Conservation (phyloP, 306 rosid species). For the Pachyrhizus erosus region DNA sequence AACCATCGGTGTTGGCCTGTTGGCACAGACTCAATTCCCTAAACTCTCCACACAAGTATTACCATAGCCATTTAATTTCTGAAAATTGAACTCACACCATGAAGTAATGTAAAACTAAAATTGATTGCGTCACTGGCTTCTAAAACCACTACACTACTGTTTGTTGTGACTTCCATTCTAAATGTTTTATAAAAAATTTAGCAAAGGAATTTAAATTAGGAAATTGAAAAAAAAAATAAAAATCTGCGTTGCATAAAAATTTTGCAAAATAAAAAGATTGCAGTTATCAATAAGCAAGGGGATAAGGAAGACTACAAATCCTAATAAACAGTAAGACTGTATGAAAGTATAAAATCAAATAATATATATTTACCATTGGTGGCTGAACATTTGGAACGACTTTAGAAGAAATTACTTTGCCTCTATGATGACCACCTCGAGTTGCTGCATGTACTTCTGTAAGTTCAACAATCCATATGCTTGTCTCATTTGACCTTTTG, state of each 20-base stretch:
- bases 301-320: neutral
- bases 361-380: slow-evolving; percentile 63
- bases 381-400: slow-evolving; percentile 81
- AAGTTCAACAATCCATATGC: slow-evolving; percentile 73
- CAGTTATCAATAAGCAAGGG: slow-evolving; percentile 8
- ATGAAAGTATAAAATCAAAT: neutral
- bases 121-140: neutral
- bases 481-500: slow-evolving; percentile 72
- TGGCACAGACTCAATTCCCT: neutral
- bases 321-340: slow-evolving; percentile 9
- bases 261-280: slow-evolving; percentile 8
- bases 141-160: neutral
- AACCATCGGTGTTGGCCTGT: neutral
- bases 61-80: slow-evolving; percentile 9
- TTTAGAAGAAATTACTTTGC: slow-evolving; percentile 63
- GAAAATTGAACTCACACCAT: slow-evolving; percentile 12
- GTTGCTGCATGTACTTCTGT: slow-evolving; percentile 75
- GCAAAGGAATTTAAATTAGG: slow-evolving; percentile 25
- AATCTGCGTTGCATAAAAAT: neutral
- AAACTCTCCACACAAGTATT: neutral
- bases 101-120: slow-evolving; percentile 22
- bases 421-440: slow-evolving; percentile 83
- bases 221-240: neutral
- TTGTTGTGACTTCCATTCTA: slow-evolving; percentile 11
- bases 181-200: neutral